These are phyloP conservation scores for Oryza meyeriana DNA, from an alignment of 176 grass and related monocot species.

Conservation along the genomic window DNA sequence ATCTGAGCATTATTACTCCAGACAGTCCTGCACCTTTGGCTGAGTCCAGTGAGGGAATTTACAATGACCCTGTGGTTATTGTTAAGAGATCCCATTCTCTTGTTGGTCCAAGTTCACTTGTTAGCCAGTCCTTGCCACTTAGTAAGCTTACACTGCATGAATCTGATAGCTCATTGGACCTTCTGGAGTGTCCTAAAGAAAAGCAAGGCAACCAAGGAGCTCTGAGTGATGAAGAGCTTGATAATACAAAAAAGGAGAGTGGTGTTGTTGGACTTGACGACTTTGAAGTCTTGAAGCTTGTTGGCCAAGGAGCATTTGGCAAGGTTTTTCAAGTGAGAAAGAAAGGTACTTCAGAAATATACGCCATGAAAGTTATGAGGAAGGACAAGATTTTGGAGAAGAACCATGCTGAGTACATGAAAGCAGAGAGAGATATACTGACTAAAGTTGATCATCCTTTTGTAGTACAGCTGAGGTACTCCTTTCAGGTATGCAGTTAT, in stretches of 20 bases:
- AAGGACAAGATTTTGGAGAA: slow-evolving; percentile 99
- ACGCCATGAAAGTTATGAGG: slow-evolving; percentile 99
- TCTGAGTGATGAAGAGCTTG: slow-evolving; percentile 44
- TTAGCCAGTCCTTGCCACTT: slow-evolving; percentile 70
- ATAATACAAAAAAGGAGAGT: slow-evolving; percentile 43
- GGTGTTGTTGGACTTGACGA: slow-evolving; percentile 74
- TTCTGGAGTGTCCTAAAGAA: slow-evolving; percentile 67
- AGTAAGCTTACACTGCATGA: slow-evolving; percentile 70
- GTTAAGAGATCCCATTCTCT: slow-evolving; percentile 88
- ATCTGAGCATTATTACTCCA: slow-evolving; percentile 47
- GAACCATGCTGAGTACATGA: slow-evolving; percentile 99
- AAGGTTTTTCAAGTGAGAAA: slow-evolving; percentile 96
- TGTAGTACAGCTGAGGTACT: slow-evolving; percentile 93
- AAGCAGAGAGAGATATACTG: slow-evolving; percentile 96
- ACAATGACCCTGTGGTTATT: slow-evolving; percentile 78
- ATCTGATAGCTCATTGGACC: slow-evolving; percentile 59
- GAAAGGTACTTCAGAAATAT: slow-evolving; percentile 94
- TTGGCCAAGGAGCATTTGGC: slow-evolving; percentile 96
- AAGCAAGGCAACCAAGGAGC: slow-evolving; percentile 36
- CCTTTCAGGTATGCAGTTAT: slow-evolving; percentile 70
- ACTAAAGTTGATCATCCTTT: slow-evolving; percentile 99
- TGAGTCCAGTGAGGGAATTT: slow-evolving; percentile 62
- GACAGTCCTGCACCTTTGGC: slow-evolving; percentile 48
- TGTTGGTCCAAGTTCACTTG: slow-evolving; percentile 74
- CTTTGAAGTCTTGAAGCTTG: slow-evolving; percentile 94